Evolutionary conservation across 2,329 filamentous ascomycete species (phyloP).

Genomic region (Ophiostoma tasmaniense): DNA sequence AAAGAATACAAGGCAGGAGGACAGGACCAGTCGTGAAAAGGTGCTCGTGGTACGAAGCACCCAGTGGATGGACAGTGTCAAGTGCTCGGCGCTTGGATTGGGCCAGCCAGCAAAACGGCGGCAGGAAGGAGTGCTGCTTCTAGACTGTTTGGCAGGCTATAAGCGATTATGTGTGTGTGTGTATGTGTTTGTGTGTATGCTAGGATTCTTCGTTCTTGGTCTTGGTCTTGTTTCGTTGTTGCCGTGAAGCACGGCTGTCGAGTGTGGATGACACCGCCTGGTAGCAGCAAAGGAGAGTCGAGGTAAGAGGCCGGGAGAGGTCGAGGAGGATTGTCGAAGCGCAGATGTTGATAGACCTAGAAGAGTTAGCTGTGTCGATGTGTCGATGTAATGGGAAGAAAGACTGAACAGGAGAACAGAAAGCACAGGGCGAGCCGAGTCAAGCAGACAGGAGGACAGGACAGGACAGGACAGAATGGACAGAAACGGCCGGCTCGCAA

Average conservation of each 20-base stretch:
- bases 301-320: slow-evolving; percentile 5
- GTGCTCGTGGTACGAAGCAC: neutral
- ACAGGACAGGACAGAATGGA: neutral
- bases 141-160: neutral
- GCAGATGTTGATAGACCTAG: neutral
- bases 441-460: neutral
- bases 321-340: neutral
- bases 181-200: neutral
- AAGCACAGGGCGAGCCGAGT: neutral
- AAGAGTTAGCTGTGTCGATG: neutral
- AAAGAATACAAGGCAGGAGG: slow-evolving; percentile 3
- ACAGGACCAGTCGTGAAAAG: neutral
- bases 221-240: neutral
- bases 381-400: neutral
- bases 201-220: neutral
- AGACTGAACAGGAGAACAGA: neutral
- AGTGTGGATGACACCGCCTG: slow-evolving; percentile 9
- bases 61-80: neutral
- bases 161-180: neutral
- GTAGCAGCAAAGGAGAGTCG: slow-evolving; percentile 9
- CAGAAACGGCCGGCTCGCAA: no score
- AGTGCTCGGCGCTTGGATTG: slow-evolving; percentile 4
- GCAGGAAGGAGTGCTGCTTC: slow-evolving; percentile 8
- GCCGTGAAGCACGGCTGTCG: slow-evolving; percentile 12
- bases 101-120: slow-evolving; percentile 15